A percentile compares a stretch with the other conserved stretches of the same genome.
These are phyloP conservation scores for Tinospora cordifolia DNA, from an alignment of 164 flowering plant genomes.

Conservation along the genomic window DNA sequence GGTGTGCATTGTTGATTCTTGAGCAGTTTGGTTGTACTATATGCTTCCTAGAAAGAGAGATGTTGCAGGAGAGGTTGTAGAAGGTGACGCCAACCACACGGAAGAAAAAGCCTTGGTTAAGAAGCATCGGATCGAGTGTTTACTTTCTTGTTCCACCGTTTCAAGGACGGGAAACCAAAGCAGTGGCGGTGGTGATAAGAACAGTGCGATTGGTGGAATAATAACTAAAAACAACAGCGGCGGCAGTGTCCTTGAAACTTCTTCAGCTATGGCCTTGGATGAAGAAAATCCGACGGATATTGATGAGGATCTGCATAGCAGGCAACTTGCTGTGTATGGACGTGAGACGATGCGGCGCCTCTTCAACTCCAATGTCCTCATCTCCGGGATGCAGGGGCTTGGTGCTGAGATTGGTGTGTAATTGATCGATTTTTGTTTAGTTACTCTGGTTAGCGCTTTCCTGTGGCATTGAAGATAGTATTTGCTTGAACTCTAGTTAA, in stretches of 20 bases:
- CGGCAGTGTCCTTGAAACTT: slow-evolving; percentile 2
- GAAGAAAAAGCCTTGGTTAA: slow-evolving; percentile 20
- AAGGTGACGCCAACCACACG: slow-evolving; percentile 14
- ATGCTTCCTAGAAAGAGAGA: slow-evolving; percentile 53
- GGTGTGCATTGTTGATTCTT: slow-evolving; percentile 11
- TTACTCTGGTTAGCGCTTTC: background rate
- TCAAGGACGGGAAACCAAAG: slow-evolving; percentile 5
- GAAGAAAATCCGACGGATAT: slow-evolving; percentile 42
- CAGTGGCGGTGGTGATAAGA: slow-evolving; percentile 1
- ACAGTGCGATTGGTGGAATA: background rate
- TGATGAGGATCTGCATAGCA: slow-evolving; percentile 93
- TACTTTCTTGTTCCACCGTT: slow-evolving; percentile 17
- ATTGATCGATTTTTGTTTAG: background rate
- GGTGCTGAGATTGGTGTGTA: slow-evolving; percentile 77
- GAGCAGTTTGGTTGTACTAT: slow-evolving; percentile 36
- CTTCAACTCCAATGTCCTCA: slow-evolving; percentile 67
- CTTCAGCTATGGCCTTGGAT: slow-evolving; percentile 28
- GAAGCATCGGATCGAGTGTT: slow-evolving; percentile 24
- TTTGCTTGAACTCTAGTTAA: background rate
- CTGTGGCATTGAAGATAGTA: background rate
- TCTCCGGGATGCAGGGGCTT: slow-evolving; percentile 88
- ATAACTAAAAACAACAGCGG: slow-evolving; percentile 6
- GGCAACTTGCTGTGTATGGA: slow-evolving; percentile 90
- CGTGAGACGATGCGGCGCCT: slow-evolving; percentile 85
- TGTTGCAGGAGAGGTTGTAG: slow-evolving; percentile 29